phyloP scores from a whole-genome alignment of 2,329 filamentous ascomycete species.

The Arthroderma uncinatum region DNA sequence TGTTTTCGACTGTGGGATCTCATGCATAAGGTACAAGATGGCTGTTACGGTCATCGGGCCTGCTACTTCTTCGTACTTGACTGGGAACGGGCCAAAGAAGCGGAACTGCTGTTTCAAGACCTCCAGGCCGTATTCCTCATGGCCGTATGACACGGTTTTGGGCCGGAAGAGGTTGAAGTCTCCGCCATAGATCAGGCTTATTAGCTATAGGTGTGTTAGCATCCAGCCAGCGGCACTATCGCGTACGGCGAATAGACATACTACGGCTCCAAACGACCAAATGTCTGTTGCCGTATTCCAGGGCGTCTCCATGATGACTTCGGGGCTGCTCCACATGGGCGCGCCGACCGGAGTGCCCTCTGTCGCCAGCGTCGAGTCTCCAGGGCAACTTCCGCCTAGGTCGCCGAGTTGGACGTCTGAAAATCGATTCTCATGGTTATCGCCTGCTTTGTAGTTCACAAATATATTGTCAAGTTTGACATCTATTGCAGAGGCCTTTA shows the following conservation, averaged over 20 bases:
- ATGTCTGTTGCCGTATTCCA: slow-evolving; percentile 22
- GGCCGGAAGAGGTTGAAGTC: slow-evolving; percentile 11
- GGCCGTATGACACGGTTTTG: too few species aligned
- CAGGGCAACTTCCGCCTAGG: neutral
- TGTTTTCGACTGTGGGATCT: slow-evolving; percentile 16
- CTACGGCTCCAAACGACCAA: slow-evolving; percentile 20
- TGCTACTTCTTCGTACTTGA: slow-evolving; percentile 14
- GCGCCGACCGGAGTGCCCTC: slow-evolving; percentile 22
- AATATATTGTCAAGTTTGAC: slow-evolving; percentile 19
- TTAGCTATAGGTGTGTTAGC: slow-evolving; percentile 7
- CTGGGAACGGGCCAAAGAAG: slow-evolving; percentile 13
- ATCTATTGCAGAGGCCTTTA: slow-evolving; percentile 13
- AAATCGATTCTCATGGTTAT: neutral
- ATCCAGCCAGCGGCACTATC: neutral
- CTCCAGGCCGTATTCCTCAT: slow-evolving; percentile 9
- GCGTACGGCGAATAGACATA: too few species aligned
- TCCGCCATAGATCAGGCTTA: slow-evolving; percentile 8
- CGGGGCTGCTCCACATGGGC: slow-evolving; percentile 30
- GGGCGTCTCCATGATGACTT: slow-evolving; percentile 21
- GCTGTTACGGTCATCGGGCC: slow-evolving; percentile 11
- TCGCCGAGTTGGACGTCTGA: neutral
- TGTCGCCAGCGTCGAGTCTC: neutral
- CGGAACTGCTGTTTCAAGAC: slow-evolving; percentile 7
- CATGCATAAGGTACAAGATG: slow-evolving; percentile 11
- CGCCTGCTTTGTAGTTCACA: neutral